Evolutionary conservation across 768 basidiomycete genomes (phyloP).

Genomic region (Pholiota conissans): DNA sequence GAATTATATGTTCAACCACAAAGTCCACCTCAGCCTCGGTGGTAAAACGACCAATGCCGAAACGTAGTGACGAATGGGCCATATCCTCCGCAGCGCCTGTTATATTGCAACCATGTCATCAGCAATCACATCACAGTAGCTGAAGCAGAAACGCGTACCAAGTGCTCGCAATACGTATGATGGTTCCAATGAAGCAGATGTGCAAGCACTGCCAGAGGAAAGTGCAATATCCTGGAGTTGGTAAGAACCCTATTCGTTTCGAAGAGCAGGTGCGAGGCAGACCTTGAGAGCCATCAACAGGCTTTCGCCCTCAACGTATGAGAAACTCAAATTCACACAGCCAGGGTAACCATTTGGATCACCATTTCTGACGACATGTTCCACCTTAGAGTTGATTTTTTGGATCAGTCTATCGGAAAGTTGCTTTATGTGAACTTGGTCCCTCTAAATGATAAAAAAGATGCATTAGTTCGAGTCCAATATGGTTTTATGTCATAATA

Average conservation of each 20-base stretch:
- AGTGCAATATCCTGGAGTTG: slow-evolving; percentile 83
- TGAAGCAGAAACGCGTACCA: slow-evolving; percentile 42
- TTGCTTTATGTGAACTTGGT: slow-evolving; percentile 70
- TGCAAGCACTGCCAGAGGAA: slow-evolving; percentile 97
- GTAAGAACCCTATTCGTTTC: neutral
- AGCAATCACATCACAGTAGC: neutral
- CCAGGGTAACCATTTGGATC: slow-evolving; percentile 91
- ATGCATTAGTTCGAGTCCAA: slow-evolving; percentile 1
- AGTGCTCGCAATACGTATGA: slow-evolving; percentile 97
- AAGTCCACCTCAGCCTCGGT: slow-evolving; percentile 97
- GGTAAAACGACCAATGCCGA: slow-evolving; percentile 97
- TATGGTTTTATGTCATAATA: neutral
- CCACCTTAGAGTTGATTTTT: slow-evolving; percentile 80
- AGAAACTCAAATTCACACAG: slow-evolving; percentile 93
- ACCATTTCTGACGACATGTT: slow-evolving; percentile 93
- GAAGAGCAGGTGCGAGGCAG: neutral
- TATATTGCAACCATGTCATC: slow-evolving; percentile 7
- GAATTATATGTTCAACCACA: slow-evolving; percentile 84
- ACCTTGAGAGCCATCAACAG: slow-evolving; percentile 97
- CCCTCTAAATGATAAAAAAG: slow-evolving; percentile 51
- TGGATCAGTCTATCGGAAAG: slow-evolving; percentile 81
- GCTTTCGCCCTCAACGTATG: slow-evolving; percentile 97
- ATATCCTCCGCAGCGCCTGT: slow-evolving; percentile 95
- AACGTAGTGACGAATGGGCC: slow-evolving; percentile 97
- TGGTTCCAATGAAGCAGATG: slow-evolving; percentile 96